These are phyloP conservation scores for Aspergillus sp. DNA, from an alignment of 2,329 filamentous ascomycete species.

Conservation along the genomic window DNA sequence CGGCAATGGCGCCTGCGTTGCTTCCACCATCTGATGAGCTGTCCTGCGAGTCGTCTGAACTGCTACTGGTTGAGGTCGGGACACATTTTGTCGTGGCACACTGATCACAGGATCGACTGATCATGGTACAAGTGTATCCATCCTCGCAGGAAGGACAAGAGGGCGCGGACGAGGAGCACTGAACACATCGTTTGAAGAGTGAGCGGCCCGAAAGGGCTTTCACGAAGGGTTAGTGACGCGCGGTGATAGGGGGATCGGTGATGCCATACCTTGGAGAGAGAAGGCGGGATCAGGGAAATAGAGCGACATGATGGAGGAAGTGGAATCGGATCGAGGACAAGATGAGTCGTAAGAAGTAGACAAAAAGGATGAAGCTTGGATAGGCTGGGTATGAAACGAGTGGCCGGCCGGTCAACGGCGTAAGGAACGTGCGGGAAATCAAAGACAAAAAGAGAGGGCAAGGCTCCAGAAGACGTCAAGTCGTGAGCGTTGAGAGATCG, in stretches of 20 bases:
- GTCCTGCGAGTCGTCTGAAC: slow-evolving; percentile 17
- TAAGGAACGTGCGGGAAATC: slow-evolving; percentile 16
- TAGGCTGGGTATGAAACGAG: slow-evolving; percentile 17
- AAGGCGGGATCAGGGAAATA: slow-evolving; percentile 19
- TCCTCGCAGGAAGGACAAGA: slow-evolving; percentile 59
- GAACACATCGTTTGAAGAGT: slow-evolving; percentile 49
- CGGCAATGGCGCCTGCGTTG: slow-evolving; percentile 82
- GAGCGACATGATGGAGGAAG: slow-evolving; percentile 27
- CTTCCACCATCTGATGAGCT: slow-evolving; percentile 46
- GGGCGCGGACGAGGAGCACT: slow-evolving; percentile 54
- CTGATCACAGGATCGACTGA: slow-evolving; percentile 56
- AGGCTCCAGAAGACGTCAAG: slow-evolving; percentile 35
- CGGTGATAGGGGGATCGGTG: background rate
- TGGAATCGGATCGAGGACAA: slow-evolving; percentile 3
- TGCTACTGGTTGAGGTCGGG: slow-evolving; percentile 37
- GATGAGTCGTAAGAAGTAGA: slow-evolving; percentile 4
- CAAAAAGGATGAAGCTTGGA: slow-evolving; percentile 3
- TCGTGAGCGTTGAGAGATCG: slow-evolving; percentile 26
- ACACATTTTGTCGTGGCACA: slow-evolving; percentile 62
- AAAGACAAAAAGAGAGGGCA: slow-evolving; percentile 25
- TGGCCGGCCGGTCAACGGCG: slow-evolving; percentile 32
- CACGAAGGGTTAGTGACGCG: slow-evolving; percentile 1
- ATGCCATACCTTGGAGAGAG: slow-evolving; percentile 21
- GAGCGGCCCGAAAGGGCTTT: slow-evolving; percentile 23
- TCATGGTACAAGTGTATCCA: slow-evolving; percentile 60